These are phyloP conservation scores for Wallacemonas rigidus DNA, from an alignment of 208 protist species.

Conservation along the genomic window DNA sequence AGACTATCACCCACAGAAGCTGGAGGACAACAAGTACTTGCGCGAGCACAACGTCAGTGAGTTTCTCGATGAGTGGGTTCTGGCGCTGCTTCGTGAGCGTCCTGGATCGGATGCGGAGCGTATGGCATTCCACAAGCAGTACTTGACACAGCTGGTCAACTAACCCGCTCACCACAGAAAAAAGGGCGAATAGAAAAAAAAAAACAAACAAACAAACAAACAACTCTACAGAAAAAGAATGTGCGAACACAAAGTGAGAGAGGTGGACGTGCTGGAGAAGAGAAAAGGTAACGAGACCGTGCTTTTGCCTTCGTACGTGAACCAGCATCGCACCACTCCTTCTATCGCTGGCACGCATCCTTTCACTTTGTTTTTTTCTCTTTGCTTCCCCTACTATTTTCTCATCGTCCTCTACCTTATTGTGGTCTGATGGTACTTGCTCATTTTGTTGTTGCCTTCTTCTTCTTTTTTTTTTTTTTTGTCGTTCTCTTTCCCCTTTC, in stretches of 20 bases:
- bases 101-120: constrained; percentile 60
- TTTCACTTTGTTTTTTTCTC: not conserved
- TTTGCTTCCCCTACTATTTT: not conserved
- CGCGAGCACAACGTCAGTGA: constrained; percentile 69
- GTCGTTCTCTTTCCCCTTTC: not conserved
- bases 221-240: no score
- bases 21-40: constrained; percentile 85
- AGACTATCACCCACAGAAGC: constrained; percentile 63
- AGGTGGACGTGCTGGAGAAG: not conserved
- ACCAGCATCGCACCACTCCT: no score
- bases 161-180: not conserved
- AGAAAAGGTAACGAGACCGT: not conserved
- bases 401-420: not conserved
- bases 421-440: not conserved
- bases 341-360: not conserved
- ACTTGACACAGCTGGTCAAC: constrained; percentile 47
- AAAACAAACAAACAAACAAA: not conserved
- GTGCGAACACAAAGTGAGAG: not conserved
- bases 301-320: no score
- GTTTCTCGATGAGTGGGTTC: constrained; percentile 88
- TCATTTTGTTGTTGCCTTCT: not conserved
- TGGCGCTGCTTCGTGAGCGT: constrained; percentile 77
- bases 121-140: constrained; percentile 85
- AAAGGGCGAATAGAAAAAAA: not conserved
- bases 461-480: constrained; percentile 7